These are phyloP conservation scores for Phycomyces blakesleeanus DNA, from an alignment of 192 early-diverging fungal genomes.

Conservation along the genomic window DNA sequence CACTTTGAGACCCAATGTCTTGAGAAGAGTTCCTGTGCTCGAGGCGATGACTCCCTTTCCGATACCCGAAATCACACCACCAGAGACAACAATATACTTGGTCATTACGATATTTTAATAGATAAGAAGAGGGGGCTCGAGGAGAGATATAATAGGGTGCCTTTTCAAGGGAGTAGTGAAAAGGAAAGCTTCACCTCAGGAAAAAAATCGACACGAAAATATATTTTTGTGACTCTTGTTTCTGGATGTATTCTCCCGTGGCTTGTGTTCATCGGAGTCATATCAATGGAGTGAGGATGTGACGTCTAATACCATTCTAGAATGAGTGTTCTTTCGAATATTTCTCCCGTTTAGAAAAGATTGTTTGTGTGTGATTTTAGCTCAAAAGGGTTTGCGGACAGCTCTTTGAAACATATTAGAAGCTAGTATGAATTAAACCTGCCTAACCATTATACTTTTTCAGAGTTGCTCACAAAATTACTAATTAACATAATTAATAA, in stretches of 20 bases:
- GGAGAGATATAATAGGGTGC: not conserved
- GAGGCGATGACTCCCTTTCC: slow-evolving; percentile 99
- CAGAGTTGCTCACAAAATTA: no score
- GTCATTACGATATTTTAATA: slow-evolving; percentile 37
- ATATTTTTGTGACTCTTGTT: slow-evolving; percentile 1
- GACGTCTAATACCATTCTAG: not conserved
- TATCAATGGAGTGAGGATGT: not conserved
- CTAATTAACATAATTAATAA: no score
- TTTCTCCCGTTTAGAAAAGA: no score
- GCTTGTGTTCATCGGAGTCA: not conserved
- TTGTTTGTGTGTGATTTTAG: no score
- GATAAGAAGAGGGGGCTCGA: not conserved
- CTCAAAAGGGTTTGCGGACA: no score
- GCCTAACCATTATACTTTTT: no score
- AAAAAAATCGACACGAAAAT: slow-evolving; percentile 4
- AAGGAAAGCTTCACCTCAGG: not conserved
- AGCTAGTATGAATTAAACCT: no score
- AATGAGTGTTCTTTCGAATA: no score
- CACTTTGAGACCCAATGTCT: slow-evolving; percentile 86
- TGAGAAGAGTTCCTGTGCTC: slow-evolving; percentile 91
- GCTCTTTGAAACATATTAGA: no score
- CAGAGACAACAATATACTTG: slow-evolving; percentile 97
- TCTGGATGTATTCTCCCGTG: not conserved
- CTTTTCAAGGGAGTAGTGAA: slow-evolving; percentile 3
- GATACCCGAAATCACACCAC: slow-evolving; percentile 98